Percentiles rank a stretch among this genome's conserved stretches.
Evolutionary conservation across 1,139 yeast species (phyloP).

Genomic region (Yamadazyma aaseri): DNA sequence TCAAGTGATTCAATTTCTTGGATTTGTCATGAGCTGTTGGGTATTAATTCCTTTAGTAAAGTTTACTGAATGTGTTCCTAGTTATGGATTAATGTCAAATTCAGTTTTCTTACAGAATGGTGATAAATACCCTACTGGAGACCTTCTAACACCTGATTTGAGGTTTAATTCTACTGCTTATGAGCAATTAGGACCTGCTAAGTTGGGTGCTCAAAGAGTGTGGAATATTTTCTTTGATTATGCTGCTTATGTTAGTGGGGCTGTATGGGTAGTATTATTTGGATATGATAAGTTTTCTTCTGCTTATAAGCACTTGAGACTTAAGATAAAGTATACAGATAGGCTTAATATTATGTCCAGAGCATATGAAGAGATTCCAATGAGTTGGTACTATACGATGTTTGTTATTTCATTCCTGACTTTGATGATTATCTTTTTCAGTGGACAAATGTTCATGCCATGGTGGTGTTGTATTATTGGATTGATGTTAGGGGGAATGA

Average conservation of each 20-base stretch:
- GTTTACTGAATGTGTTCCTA: conserved; percentile 29
- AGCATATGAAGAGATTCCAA: conserved; percentile 40
- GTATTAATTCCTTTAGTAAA: conserved; percentile 39
- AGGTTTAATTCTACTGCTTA: conserved; percentile 40
- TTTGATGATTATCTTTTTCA: conserved; percentile 30
- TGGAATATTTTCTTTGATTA: conserved; percentile 54
- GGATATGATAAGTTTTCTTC: conserved; percentile 25
- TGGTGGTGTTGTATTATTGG: conserved; percentile 51
- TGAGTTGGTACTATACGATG: conserved; percentile 37
- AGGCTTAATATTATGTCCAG: conserved; percentile 40
- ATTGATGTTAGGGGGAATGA: conserved; percentile 39
- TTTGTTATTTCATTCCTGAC: conserved; percentile 34
- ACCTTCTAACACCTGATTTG: conserved; percentile 31
- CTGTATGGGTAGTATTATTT: conserved; percentile 44
- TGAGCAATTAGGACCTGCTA: conserved; percentile 36
- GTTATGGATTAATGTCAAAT: conserved; percentile 42
- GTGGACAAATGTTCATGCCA: conserved; percentile 47
- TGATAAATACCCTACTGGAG: conserved; percentile 31
- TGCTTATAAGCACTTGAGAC: conserved; percentile 17
- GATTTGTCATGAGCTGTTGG: conserved; percentile 43
- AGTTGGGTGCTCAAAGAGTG: conserved; percentile 45
- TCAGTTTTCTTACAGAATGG: conserved; percentile 32
- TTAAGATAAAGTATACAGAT: conserved; percentile 26
- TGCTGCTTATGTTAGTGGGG: conserved; percentile 50
- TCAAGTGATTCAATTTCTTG: conserved; percentile 41